Conservation (phyloP, 176 grass and related monocot species). For the Oryza brachyantha region DNA sequence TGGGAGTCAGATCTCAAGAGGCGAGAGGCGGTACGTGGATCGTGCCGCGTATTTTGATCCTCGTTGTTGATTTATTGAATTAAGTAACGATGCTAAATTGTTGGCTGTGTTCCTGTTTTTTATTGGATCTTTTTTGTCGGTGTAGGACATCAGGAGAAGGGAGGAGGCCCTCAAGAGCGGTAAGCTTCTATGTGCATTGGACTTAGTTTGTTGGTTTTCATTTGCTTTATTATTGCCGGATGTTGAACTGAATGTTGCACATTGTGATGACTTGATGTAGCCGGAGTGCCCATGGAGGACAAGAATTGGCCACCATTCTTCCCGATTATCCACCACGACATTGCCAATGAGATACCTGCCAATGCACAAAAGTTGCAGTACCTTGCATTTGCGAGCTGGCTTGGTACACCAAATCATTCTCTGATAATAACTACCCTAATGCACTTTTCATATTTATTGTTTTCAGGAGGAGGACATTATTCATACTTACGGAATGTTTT, state of each 20-base stretch:
- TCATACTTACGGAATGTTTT: conserved; percentile 14
- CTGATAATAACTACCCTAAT: conserved; percentile 1
- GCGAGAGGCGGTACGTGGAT: conserved; percentile 55
- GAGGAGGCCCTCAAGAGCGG: conserved; percentile 67
- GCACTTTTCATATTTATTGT: background rate
- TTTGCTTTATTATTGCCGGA: background rate
- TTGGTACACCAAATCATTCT: conserved; percentile 41
- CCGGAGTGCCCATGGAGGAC: conserved; percentile 67
- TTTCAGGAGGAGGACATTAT: background rate
- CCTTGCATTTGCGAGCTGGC: conserved; percentile 84
- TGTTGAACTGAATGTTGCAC: background rate
- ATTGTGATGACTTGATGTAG: conserved; percentile 13
- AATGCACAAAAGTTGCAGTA: conserved; percentile 86
- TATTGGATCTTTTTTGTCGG: conserved; percentile 9
- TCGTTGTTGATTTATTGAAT: background rate
- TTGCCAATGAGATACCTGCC: conserved; percentile 82
- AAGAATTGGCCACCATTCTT: conserved; percentile 93
- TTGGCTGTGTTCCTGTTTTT: conserved; percentile 8
- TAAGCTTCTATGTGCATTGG: conserved; percentile 19
- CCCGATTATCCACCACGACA: conserved; percentile 89
- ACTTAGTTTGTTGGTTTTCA: background rate
- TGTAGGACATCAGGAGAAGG: conserved; percentile 76
- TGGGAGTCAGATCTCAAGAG: conserved; percentile 81
- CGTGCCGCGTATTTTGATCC: conserved; percentile 7
- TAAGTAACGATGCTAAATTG: conserved; percentile 1